A percentile compares a stretch with the other conserved stretches of the same genome.
Conservation (phyloP, 306 rosid genomes). For the Cucurbita argyrosperma region DNA sequence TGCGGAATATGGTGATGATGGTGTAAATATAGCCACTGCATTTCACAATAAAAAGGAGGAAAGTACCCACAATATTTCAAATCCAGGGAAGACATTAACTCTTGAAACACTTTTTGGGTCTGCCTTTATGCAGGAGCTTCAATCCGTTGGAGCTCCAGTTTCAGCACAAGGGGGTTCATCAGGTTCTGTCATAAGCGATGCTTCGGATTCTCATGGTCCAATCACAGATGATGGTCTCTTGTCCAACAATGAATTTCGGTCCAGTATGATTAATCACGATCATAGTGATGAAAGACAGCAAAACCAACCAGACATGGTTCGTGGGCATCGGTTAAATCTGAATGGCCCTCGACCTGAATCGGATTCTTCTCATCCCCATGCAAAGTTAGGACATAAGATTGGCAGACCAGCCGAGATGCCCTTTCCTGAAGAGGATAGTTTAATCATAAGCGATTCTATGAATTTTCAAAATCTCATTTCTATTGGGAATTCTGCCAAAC, state of each 20-base stretch:
- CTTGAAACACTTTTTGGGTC: slow-evolving; percentile 90
- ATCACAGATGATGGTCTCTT: slow-evolving; percentile 27
- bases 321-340: slow-evolving; percentile 42
- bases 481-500: slow-evolving; percentile 37
- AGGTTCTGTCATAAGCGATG: slow-evolving; percentile 43
- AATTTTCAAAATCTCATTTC: slow-evolving; percentile 37
- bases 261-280: slow-evolving; percentile 26
- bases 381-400: slow-evolving; percentile 30
- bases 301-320: slow-evolving; percentile 32
- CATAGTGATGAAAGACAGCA: slow-evolving; percentile 31
- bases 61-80: slow-evolving; percentile 29
- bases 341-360: slow-evolving; percentile 39
- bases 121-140: slow-evolving; percentile 95
- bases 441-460: slow-evolving; percentile 41
- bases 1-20: slow-evolving; percentile 23
- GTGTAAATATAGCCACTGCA: slow-evolving; percentile 18
- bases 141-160: slow-evolving; percentile 94
- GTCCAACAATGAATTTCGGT: slow-evolving; percentile 23
- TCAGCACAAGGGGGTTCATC: slow-evolving; percentile 57
- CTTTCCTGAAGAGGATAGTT: slow-evolving; percentile 72
- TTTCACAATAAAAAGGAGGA: slow-evolving; percentile 32
- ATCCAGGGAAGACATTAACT: slow-evolving; percentile 45
- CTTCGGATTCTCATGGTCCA: slow-evolving; percentile 36
- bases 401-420: slow-evolving; percentile 41
- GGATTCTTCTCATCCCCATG: slow-evolving; percentile 32